phyloP scores from a whole-genome alignment of 495 filamentous ascomycete genomes.

The Neurospora sp. region DNA sequence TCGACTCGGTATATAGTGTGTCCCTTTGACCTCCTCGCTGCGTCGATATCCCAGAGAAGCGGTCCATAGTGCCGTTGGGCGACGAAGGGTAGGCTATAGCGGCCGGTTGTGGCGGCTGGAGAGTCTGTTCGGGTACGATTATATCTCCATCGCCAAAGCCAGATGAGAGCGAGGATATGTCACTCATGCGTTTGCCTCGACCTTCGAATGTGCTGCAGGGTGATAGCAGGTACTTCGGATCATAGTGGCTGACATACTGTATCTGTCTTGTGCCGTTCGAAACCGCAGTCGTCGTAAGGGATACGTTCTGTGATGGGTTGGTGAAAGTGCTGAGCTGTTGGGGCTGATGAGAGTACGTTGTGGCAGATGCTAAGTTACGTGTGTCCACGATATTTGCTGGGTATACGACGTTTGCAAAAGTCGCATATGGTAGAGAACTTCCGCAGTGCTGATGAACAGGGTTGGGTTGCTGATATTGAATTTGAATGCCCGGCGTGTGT shows the following conservation, averaged over 20 bases:
- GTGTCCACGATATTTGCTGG: neutral
- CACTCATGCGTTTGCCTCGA: slow-evolving; percentile 14
- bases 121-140: slow-evolving; percentile 18
- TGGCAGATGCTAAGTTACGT: neutral
- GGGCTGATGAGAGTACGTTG: neutral
- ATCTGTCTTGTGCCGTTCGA: neutral
- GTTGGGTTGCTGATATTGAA: neutral
- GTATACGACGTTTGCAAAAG: neutral
- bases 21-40: slow-evolving; percentile 17
- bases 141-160: slow-evolving; percentile 45
- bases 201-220: neutral
- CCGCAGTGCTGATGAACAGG: neutral
- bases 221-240: neutral
- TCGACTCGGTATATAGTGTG: slow-evolving; percentile 37
- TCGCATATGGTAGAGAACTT: neutral
- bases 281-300: neutral
- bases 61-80: slow-evolving; percentile 11
- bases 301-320: neutral
- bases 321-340: neutral
- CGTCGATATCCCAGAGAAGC: slow-evolving; percentile 32
- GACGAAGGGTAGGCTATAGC: slow-evolving; percentile 1
- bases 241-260: neutral
- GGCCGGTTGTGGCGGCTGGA: slow-evolving; percentile 6
- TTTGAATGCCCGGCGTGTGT: neutral
- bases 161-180: slow-evolving; percentile 43